phyloP scores from a whole-genome alignment of 805 yeast genomes.

The Komagataella populi region DNA sequence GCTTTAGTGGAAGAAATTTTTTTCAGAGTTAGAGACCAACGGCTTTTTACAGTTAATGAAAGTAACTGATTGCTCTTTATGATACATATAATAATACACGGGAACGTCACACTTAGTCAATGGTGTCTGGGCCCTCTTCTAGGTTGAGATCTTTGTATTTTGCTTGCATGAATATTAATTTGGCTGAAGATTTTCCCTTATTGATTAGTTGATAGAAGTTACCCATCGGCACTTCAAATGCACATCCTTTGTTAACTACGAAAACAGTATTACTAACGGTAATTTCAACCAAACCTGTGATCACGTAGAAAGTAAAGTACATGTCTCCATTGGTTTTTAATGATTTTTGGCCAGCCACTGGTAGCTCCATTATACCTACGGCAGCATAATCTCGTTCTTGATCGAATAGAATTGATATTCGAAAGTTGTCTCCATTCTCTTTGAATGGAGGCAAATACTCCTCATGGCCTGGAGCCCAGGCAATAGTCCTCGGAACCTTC shows the following conservation, averaged over 20 bases:
- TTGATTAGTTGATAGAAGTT: conserved; percentile 60
- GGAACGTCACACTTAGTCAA: background rate
- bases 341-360: conserved; percentile 46
- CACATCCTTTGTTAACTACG: conserved; percentile 55
- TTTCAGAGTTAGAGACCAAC: background rate
- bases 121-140: conserved; percentile 5
- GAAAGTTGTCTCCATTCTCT: conserved; percentile 37
- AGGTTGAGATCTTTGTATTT: conserved; percentile 23
- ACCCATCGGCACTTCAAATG: conserved; percentile 72
- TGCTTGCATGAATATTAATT: conserved; percentile 66
- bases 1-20: conserved; percentile 25
- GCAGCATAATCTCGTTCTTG: conserved; percentile 52
- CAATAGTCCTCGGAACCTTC: conserved; percentile 33
- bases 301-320: conserved; percentile 62
- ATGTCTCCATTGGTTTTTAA: conserved; percentile 50
- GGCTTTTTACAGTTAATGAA: background rate
- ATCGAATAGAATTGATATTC: conserved; percentile 52
- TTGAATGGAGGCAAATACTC: conserved; percentile 25
- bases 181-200: conserved; percentile 40
- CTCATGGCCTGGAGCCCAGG: conserved; percentile 50
- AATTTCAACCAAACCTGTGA: conserved; percentile 59
- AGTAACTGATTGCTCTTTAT: background rate
- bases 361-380: conserved; percentile 59
- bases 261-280: conserved; percentile 45
- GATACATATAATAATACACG: background rate